A percentile compares a stretch with the other conserved stretches of the same genome.
Conservation (phyloP, 495 filamentous ascomycete genomes). For the Aspergillus sparsus region DNA sequence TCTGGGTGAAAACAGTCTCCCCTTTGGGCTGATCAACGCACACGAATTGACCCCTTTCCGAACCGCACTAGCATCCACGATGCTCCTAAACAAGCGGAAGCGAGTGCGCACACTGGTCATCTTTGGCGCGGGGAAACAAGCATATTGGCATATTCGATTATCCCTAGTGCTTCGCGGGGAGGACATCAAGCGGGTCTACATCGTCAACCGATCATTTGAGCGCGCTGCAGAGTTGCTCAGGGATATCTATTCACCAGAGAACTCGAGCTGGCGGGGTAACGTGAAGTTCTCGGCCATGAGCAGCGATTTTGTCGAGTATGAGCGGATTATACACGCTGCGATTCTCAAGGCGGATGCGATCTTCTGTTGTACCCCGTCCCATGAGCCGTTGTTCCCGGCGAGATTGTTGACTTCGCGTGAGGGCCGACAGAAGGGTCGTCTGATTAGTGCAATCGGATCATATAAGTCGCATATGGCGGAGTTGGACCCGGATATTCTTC, state of each 20-base stretch:
- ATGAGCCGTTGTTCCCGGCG: conserved; percentile 62
- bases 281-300: conserved; percentile 72
- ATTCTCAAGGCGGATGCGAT: conserved; percentile 72
- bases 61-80: conserved; percentile 78
- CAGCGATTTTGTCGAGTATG: conserved; percentile 69
- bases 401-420: conserved; percentile 65
- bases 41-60: conserved; percentile 89
- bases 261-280: conserved; percentile 54
- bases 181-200: conserved; percentile 74
- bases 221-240: conserved; percentile 56
- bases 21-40: conserved; percentile 80
- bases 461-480: conserved; percentile 88
- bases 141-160: conserved; percentile 90
- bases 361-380: conserved; percentile 74
- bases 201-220: conserved; percentile 74
- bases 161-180: conserved; percentile 70
- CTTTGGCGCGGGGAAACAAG: conserved; percentile 90
- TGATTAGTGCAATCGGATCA: conserved; percentile 78
- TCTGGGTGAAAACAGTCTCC: conserved; percentile 64
- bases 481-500: conserved; percentile 72
- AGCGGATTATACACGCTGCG: conserved; percentile 63
- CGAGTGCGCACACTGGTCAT: conserved; percentile 72
- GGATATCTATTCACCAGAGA: conserved; percentile 56
- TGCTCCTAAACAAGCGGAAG: conserved; percentile 70
- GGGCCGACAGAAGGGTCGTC: conserved; percentile 71